These are phyloP conservation scores for Gilbertella persicaria DNA, from an alignment of 371 early-diverging fungal species.

Conservation along the genomic window DNA sequence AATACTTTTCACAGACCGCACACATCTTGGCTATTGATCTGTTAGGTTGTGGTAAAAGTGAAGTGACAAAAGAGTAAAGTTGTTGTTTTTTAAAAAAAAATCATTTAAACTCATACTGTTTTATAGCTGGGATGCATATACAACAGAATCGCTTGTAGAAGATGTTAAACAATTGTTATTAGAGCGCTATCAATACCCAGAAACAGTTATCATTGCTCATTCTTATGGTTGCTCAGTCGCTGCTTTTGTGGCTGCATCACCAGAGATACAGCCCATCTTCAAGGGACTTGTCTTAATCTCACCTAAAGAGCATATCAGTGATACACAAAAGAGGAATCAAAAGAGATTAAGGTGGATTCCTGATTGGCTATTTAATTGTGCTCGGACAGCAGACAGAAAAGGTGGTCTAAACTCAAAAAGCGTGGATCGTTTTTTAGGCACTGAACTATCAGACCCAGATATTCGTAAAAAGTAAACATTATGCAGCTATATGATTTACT, in stretches of 20 bases:
- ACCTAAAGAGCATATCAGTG: conserved; percentile 58
- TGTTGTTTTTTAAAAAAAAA: background rate
- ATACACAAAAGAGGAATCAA: conserved; percentile 41
- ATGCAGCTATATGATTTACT: background rate
- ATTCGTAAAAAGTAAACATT: conserved; percentile 40
- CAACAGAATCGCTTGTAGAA: conserved; percentile 55
- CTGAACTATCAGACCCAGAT: conserved; percentile 33
- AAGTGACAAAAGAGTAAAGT: conserved; percentile 50
- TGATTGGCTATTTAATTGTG: conserved; percentile 54
- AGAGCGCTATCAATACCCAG: conserved; percentile 61
- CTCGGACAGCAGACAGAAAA: conserved; percentile 60
- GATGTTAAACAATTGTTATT: conserved; percentile 54
- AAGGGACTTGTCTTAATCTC: conserved; percentile 64
- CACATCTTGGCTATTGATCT: conserved; percentile 72
- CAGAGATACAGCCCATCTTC: conserved; percentile 33
- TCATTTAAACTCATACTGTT: background rate
- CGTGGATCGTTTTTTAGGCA: conserved; percentile 61
- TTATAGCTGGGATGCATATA: conserved; percentile 57
- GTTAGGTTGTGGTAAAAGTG: conserved; percentile 69
- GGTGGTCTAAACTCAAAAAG: conserved; percentile 63
- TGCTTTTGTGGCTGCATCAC: conserved; percentile 50
- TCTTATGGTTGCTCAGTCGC: conserved; percentile 73
- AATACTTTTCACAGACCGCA: conserved; percentile 67
- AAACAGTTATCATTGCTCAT: conserved; percentile 65
- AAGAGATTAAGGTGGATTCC: conserved; percentile 51